phyloP scores from a whole-genome alignment of 192 early-diverging fungal genomes.

The Linnemannia elongata region DNA sequence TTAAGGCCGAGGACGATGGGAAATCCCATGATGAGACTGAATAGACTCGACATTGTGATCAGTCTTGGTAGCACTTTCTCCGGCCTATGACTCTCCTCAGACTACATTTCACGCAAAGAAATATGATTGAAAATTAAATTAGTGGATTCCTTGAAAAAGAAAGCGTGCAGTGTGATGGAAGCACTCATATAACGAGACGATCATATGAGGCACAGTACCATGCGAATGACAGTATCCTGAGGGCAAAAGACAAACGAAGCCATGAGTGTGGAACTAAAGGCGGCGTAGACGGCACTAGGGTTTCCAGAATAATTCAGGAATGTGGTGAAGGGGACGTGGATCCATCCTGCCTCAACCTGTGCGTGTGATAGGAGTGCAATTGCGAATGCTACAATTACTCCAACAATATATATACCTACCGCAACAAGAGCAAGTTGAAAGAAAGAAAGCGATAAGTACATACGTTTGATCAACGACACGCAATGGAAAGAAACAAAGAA shows the following conservation, averaged over 20 bases:
- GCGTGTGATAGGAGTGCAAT: background rate
- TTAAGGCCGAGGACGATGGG: constrained; percentile 34
- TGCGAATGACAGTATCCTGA: constrained; percentile 39
- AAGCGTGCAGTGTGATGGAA: background rate
- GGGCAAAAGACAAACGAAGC: constrained; percentile 49
- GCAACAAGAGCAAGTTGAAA: background rate
- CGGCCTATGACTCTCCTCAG: constrained; percentile 33
- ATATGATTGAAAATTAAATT: background rate
- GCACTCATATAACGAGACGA: background rate
- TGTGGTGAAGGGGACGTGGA: constrained; percentile 39
- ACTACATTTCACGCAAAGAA: constrained; percentile 3
- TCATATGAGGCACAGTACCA: background rate
- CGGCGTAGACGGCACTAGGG: constrained; percentile 28
- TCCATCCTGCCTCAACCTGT: background rate
- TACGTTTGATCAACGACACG: too few relatives aligned
- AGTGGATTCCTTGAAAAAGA: background rate
- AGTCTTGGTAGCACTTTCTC: constrained; percentile 23
- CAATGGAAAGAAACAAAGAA: too few relatives aligned
- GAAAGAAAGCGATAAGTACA: background rate
- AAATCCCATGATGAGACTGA: constrained; percentile 13
- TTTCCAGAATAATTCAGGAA: constrained; percentile 51
- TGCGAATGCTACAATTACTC: background rate
- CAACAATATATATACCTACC: background rate
- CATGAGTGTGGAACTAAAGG: constrained; percentile 40
- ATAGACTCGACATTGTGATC: constrained; percentile 10